phyloP scores from a whole-genome alignment of 306 rosid genomes.

The Clitoria ternatea region DNA sequence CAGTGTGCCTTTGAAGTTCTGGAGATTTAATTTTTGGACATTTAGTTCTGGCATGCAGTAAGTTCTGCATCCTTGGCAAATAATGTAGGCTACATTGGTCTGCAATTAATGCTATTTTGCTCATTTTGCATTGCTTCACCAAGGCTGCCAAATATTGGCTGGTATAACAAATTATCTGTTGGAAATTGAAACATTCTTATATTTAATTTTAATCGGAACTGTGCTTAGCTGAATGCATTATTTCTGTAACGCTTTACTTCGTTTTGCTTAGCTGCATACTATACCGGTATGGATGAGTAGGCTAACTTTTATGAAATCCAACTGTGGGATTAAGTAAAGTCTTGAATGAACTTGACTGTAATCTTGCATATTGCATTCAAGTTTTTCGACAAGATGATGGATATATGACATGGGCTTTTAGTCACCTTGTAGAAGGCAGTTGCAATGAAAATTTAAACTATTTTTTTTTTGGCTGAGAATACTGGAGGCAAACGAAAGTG shows the following conservation, averaged over 20 bases:
- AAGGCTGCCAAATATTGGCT: conserved; percentile 41
- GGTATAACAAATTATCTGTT: conserved; percentile 26
- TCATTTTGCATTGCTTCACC: conserved; percentile 34
- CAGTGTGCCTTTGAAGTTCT: conserved; percentile 38
- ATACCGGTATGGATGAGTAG: neutral
- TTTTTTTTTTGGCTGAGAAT: neutral
- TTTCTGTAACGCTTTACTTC: neutral
- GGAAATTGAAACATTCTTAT: conserved; percentile 21
- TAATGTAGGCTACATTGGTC: conserved; percentile 47
- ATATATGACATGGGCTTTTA: neutral
- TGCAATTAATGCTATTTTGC: conserved; percentile 44
- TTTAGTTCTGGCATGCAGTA: conserved; percentile 32
- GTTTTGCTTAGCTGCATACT: neutral
- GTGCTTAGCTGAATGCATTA: neutral
- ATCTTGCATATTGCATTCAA: neutral
- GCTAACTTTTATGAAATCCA: neutral
- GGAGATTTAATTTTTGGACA: conserved; percentile 19
- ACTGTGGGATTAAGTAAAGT: neutral
- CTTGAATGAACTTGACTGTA: neutral
- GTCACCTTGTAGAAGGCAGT: neutral
- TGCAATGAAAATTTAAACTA: neutral
- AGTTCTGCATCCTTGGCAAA: conserved; percentile 43
- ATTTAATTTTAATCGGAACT: conserved; percentile 12
- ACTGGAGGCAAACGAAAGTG: no score
- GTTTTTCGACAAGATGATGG: neutral